phyloP scores from a whole-genome alignment of 805 yeast species.

The Maudiozyma turicensis region DNA sequence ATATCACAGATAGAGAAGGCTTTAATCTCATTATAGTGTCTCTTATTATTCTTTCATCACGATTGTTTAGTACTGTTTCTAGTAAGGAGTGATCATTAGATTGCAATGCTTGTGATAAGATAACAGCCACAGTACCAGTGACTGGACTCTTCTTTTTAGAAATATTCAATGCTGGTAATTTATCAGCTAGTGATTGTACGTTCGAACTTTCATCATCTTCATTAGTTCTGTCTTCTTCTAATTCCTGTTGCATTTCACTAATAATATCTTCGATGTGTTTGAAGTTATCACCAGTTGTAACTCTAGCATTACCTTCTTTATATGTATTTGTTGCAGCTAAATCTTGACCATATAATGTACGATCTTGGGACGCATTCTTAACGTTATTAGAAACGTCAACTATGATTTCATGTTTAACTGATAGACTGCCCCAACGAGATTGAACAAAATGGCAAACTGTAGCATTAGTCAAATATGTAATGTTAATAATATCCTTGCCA shows the following conservation, averaged over 20 bases:
- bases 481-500: conserved; percentile 30
- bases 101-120: conserved; percentile 80
- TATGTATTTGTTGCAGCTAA: conserved; percentile 46
- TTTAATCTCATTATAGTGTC: conserved; percentile 47
- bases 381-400: conserved; percentile 10
- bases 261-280: conserved; percentile 40
- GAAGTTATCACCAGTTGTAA: conserved; percentile 56
- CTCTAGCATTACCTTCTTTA: conserved; percentile 50
- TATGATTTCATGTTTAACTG: conserved; percentile 33
- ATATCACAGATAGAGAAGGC: conserved; percentile 41
- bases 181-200: conserved; percentile 49
- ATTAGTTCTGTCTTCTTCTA: conserved; percentile 34
- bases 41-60: conserved; percentile 43
- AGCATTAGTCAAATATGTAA: conserved; percentile 57
- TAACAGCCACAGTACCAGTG: conserved; percentile 70
- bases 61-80: conserved; percentile 63
- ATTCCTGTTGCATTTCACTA: conserved; percentile 34
- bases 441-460: conserved; percentile 48
- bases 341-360: conserved; percentile 31
- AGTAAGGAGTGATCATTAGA: conserved; percentile 79
- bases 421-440: conserved; percentile 38
- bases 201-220: conserved; percentile 27
- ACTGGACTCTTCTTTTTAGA: conserved; percentile 39
- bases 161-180: conserved; percentile 17
- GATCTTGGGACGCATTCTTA: conserved; percentile 9